Evolutionary conservation across 768 basidiomycete genomes (phyloP).

Genomic region (Terana coerulea): DNA sequence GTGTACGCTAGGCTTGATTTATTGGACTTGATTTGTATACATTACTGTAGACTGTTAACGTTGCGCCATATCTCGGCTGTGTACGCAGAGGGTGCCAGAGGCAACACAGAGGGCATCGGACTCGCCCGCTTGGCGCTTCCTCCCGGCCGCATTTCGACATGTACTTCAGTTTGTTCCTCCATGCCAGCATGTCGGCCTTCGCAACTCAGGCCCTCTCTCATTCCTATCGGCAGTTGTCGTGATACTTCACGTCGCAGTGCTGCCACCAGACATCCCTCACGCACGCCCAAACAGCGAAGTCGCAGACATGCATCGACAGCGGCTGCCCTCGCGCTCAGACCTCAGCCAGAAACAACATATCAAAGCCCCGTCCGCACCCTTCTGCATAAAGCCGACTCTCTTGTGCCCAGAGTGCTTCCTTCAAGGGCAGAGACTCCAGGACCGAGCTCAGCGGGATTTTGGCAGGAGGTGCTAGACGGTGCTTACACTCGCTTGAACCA

Average conservation of each 20-base stretch:
- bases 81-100: too few species aligned
- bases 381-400: constrained; percentile 43
- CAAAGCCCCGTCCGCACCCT: constrained; percentile 37
- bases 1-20: too few species aligned
- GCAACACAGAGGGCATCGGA: too few species aligned
- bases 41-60: too few species aligned
- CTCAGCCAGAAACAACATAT: constrained; percentile 4
- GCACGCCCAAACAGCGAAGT: background rate
- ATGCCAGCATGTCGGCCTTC: constrained; percentile 28
- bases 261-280: background rate
- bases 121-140: too few species aligned
- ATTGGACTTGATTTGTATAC: background rate
- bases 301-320: constrained; percentile 18
- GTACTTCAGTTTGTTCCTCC: constrained; percentile 11
- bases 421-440: constrained; percentile 17
- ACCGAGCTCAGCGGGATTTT: constrained; percentile 37
- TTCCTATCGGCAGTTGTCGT: constrained; percentile 5
- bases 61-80: too few species aligned
- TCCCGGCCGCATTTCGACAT: constrained; percentile 2
- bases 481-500: constrained; percentile 29
- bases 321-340: constrained; percentile 4
- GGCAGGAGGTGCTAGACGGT: constrained; percentile 41
- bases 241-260: background rate
- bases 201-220: constrained; percentile 16
- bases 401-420: constrained; percentile 44